Evolutionary conservation across 2,329 filamentous ascomycete genomes (phyloP).

Genomic region (Aspergillus aculeatus): DNA sequence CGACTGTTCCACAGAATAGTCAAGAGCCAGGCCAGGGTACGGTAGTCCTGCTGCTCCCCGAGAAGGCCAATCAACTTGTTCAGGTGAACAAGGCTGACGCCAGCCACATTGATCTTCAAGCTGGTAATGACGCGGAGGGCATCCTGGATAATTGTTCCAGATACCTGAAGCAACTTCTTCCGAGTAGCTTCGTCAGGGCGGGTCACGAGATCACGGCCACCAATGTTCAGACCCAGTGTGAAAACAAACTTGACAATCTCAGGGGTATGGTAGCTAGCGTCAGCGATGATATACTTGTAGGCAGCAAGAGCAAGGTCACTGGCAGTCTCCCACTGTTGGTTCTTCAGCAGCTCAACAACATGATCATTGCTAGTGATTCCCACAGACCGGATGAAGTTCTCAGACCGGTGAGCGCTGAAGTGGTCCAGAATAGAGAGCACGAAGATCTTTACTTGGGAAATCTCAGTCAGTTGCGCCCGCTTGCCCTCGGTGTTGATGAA

Average conservation of each 20-base stretch:
- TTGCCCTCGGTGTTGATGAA: conserved; percentile 35
- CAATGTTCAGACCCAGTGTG: conserved; percentile 33
- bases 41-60: conserved; percentile 48
- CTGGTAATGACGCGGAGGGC: conserved; percentile 41
- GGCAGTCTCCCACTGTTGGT: conserved; percentile 31
- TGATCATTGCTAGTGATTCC: conserved; percentile 36
- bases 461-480: conserved; percentile 24
- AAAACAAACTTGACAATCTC: conserved; percentile 38
- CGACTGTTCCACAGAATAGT: conserved; percentile 47
- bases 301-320: conserved; percentile 34
- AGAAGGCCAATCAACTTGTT: conserved; percentile 45
- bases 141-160: conserved; percentile 42
- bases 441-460: conserved; percentile 32
- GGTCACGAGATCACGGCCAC: conserved; percentile 38
- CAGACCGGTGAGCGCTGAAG: conserved; percentile 36
- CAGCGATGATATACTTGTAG: conserved; percentile 35
- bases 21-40: conserved; percentile 44
- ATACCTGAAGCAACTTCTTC: conserved; percentile 43
- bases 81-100: conserved; percentile 42
- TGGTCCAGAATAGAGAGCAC: conserved; percentile 33
- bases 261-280: conserved; percentile 30
- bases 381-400: conserved; percentile 38
- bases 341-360: conserved; percentile 30
- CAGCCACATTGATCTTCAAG: conserved; percentile 45
- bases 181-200: conserved; percentile 37